Base-by-base conservation (phyloP, 768 basidiomycete genomes). In the Lentinus tigrinus region DNA sequence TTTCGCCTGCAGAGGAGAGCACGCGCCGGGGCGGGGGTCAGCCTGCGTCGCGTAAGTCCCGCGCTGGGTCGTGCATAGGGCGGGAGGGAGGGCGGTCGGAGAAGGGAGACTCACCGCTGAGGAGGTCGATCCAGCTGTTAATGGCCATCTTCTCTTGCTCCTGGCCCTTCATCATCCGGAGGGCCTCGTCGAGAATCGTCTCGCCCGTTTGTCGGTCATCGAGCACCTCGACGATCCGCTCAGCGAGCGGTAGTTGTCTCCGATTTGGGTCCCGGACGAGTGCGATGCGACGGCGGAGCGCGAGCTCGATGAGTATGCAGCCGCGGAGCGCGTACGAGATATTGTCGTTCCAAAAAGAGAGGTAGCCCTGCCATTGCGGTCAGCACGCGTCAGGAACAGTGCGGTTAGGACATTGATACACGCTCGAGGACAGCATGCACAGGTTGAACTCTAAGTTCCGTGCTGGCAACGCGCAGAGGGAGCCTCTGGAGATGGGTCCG, bases 261-360 rank as follows among this genome's bases (percentile, higher is more conserved):
- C 95, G 83, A 63, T 86, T 82, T 9, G 90, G 87, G 68, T 98
- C 96, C 64, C 83, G 83, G 51, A 94, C 89, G 58, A 98, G 83
- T 3, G 92, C 94, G 73, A 99, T 97, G 38, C 97, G 84, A 56
- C 94, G 82, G 40, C 96, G 85, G n/a, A 99, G 83, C 0, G 96
- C 95, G 58, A 99, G 88, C 71, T 99, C 96, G 54, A 98, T 89
- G 60, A 99, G 84, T 67, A 99, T 98, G 72, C 96, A 98, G 4
- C 97, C 97, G n/a, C 97, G 86, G 2, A 99, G 82, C 14, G 96
- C 95, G 74, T 99, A 99, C 0, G 95, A 97, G 64, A 99, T 99
- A 75, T 98, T 98, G 79, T 99, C 96, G 75, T 98, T 98, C 96
- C 96, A 98, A 71, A 98, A 98, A 1, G 94, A 96, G 38, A 98